phyloP scores from a whole-genome alignment of 305 asterid species.

The Fraxinus nigra region DNA sequence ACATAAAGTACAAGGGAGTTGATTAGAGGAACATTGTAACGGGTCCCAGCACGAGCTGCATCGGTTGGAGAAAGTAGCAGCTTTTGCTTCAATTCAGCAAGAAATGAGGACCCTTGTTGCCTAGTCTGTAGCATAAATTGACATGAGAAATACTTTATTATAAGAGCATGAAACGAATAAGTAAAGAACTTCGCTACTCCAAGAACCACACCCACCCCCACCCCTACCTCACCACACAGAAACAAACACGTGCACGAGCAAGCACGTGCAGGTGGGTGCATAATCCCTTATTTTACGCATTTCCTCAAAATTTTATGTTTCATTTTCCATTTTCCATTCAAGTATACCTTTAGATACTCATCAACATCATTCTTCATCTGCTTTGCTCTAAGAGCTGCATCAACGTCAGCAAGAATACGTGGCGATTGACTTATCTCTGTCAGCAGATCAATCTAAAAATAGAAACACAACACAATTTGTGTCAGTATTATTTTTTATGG shows the following conservation, averaged over 20 bases:
- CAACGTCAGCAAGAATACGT: conserved; percentile 91
- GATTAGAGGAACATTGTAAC: conserved; percentile 85
- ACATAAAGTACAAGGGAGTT: conserved; percentile 95
- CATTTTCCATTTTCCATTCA: not conserved
- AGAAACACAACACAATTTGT: conserved; percentile 8
- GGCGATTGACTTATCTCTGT: conserved; percentile 84
- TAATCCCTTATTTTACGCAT: not conserved
- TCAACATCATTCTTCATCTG: conserved; percentile 90
- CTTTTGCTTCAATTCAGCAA: conserved; percentile 85
- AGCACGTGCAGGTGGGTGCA: not conserved
- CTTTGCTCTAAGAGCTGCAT: conserved; percentile 83
- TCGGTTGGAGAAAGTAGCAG: conserved; percentile 78
- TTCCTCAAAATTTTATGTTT: not conserved
- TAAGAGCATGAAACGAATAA: no score
- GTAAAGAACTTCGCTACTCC: not conserved
- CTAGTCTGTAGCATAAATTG: conserved; percentile 53
- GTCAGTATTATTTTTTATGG: not conserved
- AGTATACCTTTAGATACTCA: conserved; percentile 85
- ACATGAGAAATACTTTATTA: not conserved
- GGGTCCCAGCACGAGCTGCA: conserved; percentile 84
- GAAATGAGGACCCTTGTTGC: conserved; percentile 80
- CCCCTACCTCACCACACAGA: no score
- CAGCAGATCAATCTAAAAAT: conserved; percentile 75
- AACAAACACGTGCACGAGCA: no score
- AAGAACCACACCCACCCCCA: not conserved